Evolutionary conservation across 2,329 filamentous ascomycete species (phyloP).

Genomic region (Ophiostoma australiae): DNA sequence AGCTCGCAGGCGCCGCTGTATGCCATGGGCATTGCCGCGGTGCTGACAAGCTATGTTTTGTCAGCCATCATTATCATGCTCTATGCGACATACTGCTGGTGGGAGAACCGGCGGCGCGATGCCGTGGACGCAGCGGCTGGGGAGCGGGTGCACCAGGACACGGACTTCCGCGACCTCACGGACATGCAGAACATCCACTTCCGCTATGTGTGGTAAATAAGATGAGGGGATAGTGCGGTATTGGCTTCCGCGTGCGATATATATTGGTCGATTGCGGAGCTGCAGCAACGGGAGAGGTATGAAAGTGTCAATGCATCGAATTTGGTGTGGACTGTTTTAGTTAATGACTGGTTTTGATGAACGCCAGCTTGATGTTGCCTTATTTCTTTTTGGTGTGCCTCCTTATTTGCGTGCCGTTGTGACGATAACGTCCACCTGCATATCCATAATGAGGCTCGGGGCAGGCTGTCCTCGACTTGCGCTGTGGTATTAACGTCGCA

Average conservation of each 20-base stretch:
- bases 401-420: neutral
- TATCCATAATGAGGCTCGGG: neutral
- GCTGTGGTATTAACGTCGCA: neutral
- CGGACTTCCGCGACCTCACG: slow-evolving; percentile 30
- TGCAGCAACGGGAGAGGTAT: neutral
- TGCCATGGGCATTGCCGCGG: slow-evolving; percentile 58
- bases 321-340: neutral
- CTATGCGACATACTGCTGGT: slow-evolving; percentile 42
- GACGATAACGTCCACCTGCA: neutral
- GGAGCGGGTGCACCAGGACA: neutral
- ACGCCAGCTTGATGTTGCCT: neutral
- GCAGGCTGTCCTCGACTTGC: neutral
- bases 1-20: slow-evolving; percentile 55
- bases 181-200: slow-evolving; percentile 30
- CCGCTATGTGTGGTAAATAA: slow-evolving; percentile 27
- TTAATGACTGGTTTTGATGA: neutral
- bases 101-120: slow-evolving; percentile 52
- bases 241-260: neutral
- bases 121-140: neutral
- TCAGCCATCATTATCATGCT: slow-evolving; percentile 45
- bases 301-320: too few relatives aligned
- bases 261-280: neutral
- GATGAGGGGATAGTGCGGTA: neutral
- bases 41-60: slow-evolving; percentile 33
- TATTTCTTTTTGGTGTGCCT: neutral